A percentile compares a stretch with the other conserved stretches of the same genome.
Evolutionary conservation across 345 rosid species (phyloP).

Genomic region (Citrus medica): DNA sequence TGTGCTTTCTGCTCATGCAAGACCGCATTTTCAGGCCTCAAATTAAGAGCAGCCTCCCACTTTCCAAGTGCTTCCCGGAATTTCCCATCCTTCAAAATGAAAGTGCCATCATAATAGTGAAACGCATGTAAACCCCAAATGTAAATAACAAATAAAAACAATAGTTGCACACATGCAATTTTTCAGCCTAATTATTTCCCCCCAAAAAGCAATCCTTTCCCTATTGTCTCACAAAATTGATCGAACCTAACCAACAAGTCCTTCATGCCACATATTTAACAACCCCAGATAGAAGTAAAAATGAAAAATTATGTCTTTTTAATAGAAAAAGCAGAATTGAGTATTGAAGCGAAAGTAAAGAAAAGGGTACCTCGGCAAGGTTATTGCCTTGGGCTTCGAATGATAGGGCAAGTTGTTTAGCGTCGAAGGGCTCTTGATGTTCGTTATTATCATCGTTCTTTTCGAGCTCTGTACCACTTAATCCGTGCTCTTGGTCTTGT

Average conservation of each 20-base stretch:
- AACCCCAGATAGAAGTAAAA: too few relatives aligned
- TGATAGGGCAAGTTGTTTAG: conserved; percentile 42
- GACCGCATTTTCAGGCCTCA: conserved; percentile 61
- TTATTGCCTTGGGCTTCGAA: conserved; percentile 68
- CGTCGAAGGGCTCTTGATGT: conserved; percentile 14
- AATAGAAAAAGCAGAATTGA: too few relatives aligned
- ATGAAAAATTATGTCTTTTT: neutral
- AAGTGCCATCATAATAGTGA: neutral
- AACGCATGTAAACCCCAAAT: neutral
- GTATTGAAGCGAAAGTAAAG: too few relatives aligned
- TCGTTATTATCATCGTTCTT: neutral
- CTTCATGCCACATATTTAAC: too few relatives aligned
- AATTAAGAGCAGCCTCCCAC: conserved; percentile 82
- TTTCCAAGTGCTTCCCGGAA: conserved; percentile 82
- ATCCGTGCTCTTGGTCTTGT: conserved; percentile 15
- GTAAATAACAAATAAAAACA: too few relatives aligned
- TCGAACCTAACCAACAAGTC: neutral
- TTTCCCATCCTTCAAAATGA: conserved; percentile 63
- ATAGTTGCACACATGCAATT: too few relatives aligned
- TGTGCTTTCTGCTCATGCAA: conserved; percentile 93
- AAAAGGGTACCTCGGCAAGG: conserved; percentile 61
- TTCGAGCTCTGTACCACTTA: conserved; percentile 9
- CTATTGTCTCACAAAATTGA: neutral
- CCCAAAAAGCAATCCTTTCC: too few relatives aligned
- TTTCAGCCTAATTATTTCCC: too few relatives aligned